Evolutionary conservation across 2,329 filamentous ascomycete species (phyloP).

Genomic region (Talaromyces atroroseus): DNA sequence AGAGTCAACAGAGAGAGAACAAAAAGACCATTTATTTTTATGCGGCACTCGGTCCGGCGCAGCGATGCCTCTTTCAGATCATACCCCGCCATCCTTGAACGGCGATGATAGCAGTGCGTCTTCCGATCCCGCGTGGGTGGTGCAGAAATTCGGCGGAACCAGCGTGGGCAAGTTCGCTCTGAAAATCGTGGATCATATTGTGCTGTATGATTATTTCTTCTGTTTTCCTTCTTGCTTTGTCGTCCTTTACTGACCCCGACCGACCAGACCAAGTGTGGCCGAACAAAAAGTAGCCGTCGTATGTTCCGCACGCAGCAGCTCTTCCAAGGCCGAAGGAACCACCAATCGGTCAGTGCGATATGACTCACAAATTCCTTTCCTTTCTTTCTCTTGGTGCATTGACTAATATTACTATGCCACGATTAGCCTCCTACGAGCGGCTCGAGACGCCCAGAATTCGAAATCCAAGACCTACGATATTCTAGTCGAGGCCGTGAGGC

Average conservation of each 20-base stretch:
- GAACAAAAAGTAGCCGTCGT: conserved; percentile 80
- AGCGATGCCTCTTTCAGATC: conserved; percentile 16
- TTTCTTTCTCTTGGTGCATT: not conserved
- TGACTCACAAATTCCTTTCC: not conserved
- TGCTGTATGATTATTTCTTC: conserved; percentile 29
- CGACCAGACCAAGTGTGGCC: conserved; percentile 52
- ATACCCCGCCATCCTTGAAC: conserved; percentile 10
- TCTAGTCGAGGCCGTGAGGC: conserved; percentile 73
- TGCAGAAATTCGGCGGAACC: conserved; percentile 94
- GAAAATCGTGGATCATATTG: conserved; percentile 62
- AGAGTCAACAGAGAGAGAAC: not conserved
- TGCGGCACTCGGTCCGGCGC: not conserved
- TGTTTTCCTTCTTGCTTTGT: not conserved
- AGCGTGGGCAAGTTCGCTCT: conserved; percentile 90
- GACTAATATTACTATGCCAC: not conserved
- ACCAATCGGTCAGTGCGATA: conserved; percentile 72
- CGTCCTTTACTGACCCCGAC: not conserved
- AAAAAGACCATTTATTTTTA: not conserved
- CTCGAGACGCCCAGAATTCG: conserved; percentile 45
- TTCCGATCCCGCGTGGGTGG: conserved; percentile 59
- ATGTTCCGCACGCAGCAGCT: conserved; percentile 90
- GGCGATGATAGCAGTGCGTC: conserved; percentile 9
- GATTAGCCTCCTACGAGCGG: conserved; percentile 42
- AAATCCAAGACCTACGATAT: conserved; percentile 58
- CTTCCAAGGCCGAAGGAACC: conserved; percentile 89